Evolutionary conservation across 2,329 filamentous ascomycete genomes (phyloP).

Genomic region (Colletotrichum acutatum): DNA sequence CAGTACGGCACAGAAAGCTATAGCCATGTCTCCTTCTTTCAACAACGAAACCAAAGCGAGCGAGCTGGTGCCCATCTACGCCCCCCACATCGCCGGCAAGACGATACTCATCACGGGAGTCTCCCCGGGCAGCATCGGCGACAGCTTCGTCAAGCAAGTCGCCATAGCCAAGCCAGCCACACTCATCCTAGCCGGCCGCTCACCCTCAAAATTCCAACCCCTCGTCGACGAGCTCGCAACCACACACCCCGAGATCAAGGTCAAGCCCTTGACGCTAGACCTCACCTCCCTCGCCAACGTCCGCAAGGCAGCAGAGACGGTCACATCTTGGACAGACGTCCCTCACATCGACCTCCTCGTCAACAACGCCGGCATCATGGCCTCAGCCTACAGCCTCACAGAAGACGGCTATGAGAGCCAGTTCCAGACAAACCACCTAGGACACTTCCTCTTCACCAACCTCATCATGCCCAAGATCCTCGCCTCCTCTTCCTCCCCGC

Average conservation of each 20-base stretch:
- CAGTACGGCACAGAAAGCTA: background rate
- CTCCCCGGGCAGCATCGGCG: constrained; percentile 51
- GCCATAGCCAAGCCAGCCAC: constrained; percentile 49
- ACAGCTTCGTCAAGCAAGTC: constrained; percentile 48
- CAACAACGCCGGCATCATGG: constrained; percentile 58
- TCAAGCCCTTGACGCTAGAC: constrained; percentile 49
- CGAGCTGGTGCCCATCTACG: constrained; percentile 44
- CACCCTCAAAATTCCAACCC: constrained; percentile 49
- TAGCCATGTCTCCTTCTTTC: constrained; percentile 10
- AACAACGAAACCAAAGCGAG: constrained; percentile 37
- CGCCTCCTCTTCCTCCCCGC: constrained; percentile 38
- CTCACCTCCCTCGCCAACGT: constrained; percentile 52
- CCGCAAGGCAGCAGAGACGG: constrained; percentile 48
- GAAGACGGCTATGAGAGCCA: constrained; percentile 52
- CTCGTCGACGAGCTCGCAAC: constrained; percentile 48
- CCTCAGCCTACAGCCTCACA: constrained; percentile 41
- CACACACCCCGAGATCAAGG: constrained; percentile 46
- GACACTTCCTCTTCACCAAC: constrained; percentile 53
- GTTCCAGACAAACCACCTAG: constrained; percentile 50
- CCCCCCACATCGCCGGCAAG: constrained; percentile 47
- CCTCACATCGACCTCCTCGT: constrained; percentile 52
- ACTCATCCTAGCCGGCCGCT: constrained; percentile 60
- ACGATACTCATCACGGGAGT: constrained; percentile 55
- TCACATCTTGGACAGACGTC: constrained; percentile 47
- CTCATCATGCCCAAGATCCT: constrained; percentile 47